phyloP scores from a whole-genome alignment of 495 filamentous ascomycete genomes.

The Penicillium herquei region DNA sequence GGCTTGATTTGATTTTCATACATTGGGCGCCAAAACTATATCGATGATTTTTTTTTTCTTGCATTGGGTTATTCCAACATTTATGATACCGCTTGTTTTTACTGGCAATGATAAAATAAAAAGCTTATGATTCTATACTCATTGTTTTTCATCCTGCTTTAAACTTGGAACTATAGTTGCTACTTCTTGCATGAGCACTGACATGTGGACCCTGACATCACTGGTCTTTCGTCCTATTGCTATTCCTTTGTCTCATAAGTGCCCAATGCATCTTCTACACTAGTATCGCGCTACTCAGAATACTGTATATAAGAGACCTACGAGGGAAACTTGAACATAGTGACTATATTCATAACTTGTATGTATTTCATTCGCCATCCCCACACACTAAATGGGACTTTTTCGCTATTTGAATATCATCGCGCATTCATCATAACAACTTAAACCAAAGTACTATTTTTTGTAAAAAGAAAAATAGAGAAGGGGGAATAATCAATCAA shows the following conservation, averaged over 20 bases:
- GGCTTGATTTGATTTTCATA: background rate
- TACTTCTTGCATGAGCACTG: too few species aligned
- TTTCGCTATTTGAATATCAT: slow-evolving; percentile 19
- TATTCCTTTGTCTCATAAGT: background rate
- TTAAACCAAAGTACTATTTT: slow-evolving; percentile 15
- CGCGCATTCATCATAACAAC: slow-evolving; percentile 16
- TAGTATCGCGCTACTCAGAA: too few species aligned
- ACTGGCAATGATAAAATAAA: background rate
- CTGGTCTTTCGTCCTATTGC: background rate
- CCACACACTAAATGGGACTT: background rate
- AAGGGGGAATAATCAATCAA: background rate
- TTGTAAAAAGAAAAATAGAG: background rate
- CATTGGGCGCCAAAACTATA: slow-evolving; percentile 1
- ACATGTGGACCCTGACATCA: slow-evolving; percentile 10
- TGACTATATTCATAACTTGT: too few species aligned
- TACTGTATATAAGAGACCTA: too few species aligned
- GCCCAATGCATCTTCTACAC: background rate
- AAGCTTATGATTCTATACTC: background rate
- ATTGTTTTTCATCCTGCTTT: background rate
- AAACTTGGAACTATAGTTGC: too few species aligned
- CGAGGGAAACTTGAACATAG: too few species aligned
- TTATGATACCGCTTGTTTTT: slow-evolving; percentile 3
- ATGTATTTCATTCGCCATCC: background rate
- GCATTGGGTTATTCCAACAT: background rate
- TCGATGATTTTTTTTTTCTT: background rate